Evolutionary conservation across 2,329 filamentous ascomycete genomes (phyloP), one percentile per base, ranked within the genome.

Genomic region (Claviceps capensis): DNA sequence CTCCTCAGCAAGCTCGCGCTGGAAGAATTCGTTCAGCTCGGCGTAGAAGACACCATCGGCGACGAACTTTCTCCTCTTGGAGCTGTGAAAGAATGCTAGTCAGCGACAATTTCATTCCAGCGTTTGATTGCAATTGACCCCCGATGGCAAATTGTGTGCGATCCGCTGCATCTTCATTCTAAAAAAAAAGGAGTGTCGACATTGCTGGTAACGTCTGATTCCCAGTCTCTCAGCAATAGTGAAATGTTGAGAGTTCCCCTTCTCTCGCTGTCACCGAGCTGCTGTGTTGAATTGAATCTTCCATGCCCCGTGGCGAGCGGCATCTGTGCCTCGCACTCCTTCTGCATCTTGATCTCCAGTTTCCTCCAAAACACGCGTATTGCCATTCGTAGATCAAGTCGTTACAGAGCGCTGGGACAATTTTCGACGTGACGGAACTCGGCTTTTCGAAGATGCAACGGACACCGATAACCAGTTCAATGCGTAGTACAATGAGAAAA

Each of bases 21-120:
- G 93, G 88, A 98, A 98, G 86, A 98, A 98, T 81, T 98, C 93
- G 86, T 98, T 98, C 76, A 98, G 81, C 80, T 98, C 93, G 81
- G 93, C 93, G 78, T 96, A 98, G 88, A 98, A 98, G 70, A 98
- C 93, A 85, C 93, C 93, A 77, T 98, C 93, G 65, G 86, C 87
- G 72, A 91, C 85, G 79, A 90, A 91, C 84, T 91, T 91, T 82
- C 86, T 87, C 76, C 85, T 78, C 85, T 91, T 91, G 74, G 86
- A 90, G 75, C 86, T 90, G 52, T 54, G 41, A 23, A 53, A 34
- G 17, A 9, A n/a, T 14, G 17, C 22, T 40, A 47, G 55, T 55
- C 42, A 55, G 53, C 38, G 49, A 22, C 5, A 5, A 9, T 17
- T 41, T 26, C 42, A 19, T 49, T 14, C 8, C 41, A 22, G 22